phyloP scores from a whole-genome alignment of 371 early-diverging fungal genomes.

The Chytridium lagenaria region DNA sequence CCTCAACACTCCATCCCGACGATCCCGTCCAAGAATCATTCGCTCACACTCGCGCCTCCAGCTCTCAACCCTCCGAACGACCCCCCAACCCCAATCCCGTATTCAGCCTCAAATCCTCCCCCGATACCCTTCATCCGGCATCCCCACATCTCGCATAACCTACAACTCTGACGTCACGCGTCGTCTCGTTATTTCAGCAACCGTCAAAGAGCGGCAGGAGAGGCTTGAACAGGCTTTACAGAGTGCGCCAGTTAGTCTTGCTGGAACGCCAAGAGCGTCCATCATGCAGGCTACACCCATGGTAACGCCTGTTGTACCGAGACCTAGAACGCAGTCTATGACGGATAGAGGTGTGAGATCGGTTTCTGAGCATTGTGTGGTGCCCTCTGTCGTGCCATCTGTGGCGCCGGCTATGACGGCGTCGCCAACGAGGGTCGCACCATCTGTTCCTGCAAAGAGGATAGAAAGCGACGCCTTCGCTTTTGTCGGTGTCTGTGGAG shows the following conservation, averaged over 20 bases:
- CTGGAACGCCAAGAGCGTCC: neutral
- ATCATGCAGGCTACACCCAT: neutral
- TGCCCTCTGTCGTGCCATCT: too few relatives aligned
- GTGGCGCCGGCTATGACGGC: too few relatives aligned
- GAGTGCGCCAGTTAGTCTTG: neutral
- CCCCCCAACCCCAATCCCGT: neutral
- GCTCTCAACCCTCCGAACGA: slow-evolving; percentile 1
- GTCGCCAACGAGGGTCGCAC: neutral
- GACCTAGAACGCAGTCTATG: slow-evolving; percentile 4
- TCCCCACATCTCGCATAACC: neutral
- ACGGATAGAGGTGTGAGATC: neutral
- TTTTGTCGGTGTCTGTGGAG: slow-evolving; percentile 4
- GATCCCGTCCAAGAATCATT: too few relatives aligned
- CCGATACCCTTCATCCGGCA: neutral
- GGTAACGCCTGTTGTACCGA: neutral
- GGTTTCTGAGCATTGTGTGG: neutral
- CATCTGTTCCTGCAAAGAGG: neutral
- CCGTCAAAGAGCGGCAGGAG: slow-evolving; percentile 14
- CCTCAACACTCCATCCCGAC: neutral
- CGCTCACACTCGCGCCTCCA: slow-evolving; percentile 1
- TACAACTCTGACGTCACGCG: neutral
- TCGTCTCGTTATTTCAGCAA: neutral
- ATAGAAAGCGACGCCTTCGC: neutral
- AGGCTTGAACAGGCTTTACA: slow-evolving; percentile 10
- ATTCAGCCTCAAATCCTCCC: slow-evolving; percentile 9